Percentiles rank a stretch among this genome's conserved stretches.
Evolutionary conservation across 768 basidiomycete genomes (phyloP).

Genomic region (Baorangia bicolor): DNA sequence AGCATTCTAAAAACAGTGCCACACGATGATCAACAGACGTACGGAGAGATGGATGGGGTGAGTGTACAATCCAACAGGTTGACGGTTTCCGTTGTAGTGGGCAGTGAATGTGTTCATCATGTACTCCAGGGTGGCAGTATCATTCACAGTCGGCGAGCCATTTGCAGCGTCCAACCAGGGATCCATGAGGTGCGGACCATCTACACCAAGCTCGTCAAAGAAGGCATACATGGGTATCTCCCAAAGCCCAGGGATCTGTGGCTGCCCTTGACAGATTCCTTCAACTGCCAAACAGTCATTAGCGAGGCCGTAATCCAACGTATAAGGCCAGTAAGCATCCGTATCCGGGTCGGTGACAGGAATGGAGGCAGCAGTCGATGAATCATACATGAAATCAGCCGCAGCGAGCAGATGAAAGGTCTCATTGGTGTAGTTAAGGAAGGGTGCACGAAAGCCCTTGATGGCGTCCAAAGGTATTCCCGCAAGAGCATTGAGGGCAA

Average conservation of each 20-base stretch:
- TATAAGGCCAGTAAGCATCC: slow-evolving; percentile 7
- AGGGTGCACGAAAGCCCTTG: slow-evolving; percentile 1
- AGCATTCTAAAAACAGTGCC: background rate
- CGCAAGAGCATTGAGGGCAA: background rate
- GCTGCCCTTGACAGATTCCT: background rate
- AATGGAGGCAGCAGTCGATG: background rate
- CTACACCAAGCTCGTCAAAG: background rate
- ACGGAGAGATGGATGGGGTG: background rate
- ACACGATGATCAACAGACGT: background rate
- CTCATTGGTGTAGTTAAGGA: background rate
- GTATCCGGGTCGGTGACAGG: background rate
- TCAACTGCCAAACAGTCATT: background rate
- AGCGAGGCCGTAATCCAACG: slow-evolving; percentile 4
- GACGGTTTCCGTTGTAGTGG: background rate
- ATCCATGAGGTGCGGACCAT: background rate
- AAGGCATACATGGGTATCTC: background rate
- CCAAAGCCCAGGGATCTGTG: background rate
- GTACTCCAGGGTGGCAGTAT: background rate
- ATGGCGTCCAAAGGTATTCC: background rate
- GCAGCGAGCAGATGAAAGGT: background rate
- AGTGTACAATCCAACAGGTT: background rate
- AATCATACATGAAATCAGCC: background rate
- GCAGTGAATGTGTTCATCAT: background rate
- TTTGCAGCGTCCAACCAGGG: background rate
- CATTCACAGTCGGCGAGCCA: background rate